Conservation (phyloP, 192 early-diverging fungal species). For the Kickxella alabastrina region DNA sequence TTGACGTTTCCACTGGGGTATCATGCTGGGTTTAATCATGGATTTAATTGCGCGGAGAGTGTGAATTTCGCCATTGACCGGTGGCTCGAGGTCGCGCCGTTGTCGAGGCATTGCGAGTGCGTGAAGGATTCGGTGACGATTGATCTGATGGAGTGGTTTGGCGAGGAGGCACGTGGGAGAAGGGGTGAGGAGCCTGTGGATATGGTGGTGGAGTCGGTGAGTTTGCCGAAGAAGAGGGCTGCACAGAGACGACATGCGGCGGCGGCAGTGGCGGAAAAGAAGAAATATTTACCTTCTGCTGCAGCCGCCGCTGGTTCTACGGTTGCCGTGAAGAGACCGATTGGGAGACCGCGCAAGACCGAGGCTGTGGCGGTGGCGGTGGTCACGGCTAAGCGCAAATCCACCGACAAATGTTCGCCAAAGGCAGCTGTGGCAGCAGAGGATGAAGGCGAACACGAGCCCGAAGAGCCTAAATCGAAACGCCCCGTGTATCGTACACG, state of each 20-base stretch:
- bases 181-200: conserved; percentile 1
- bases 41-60: conserved; percentile 95
- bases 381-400: too few relatives aligned
- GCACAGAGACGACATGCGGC: too few relatives aligned
- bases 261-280: too few relatives aligned
- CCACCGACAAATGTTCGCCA: too few relatives aligned
- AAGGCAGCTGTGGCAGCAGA: too few relatives aligned
- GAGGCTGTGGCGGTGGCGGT: conserved; percentile 38
- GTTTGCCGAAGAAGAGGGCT: conserved; percentile 3
- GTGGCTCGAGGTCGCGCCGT: conserved; percentile 82
- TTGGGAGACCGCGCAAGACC: conserved; percentile 15
- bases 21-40: conserved; percentile 93
- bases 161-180: conserved; percentile 1
- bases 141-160: conserved; percentile 74
- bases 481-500: too few relatives aligned
- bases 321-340: too few relatives aligned
- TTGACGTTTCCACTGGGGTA: conserved; percentile 82
- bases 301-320: too few relatives aligned
- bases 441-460: too few relatives aligned
- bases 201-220: too few relatives aligned
- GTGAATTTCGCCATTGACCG: conserved; percentile 88
- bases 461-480: too few relatives aligned
- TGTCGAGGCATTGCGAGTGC: conserved; percentile 78
- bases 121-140: conserved; percentile 81
- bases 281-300: too few relatives aligned